Conservation (phyloP, 345 rosid genomes). For the Citrus sinensis region DNA sequence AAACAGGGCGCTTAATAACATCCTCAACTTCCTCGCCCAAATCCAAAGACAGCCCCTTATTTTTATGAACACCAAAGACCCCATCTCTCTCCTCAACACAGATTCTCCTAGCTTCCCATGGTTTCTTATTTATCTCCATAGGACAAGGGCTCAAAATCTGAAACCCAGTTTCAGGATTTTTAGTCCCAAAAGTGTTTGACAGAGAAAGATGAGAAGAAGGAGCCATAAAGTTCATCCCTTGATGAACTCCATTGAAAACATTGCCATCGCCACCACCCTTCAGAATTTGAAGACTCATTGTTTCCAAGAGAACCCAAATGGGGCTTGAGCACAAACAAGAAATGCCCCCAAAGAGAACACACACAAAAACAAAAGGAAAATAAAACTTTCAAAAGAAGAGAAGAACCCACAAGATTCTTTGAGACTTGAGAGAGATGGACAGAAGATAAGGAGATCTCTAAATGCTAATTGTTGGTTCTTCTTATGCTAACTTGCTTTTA, state of each 20-base stretch:
- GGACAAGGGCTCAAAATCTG: constrained; percentile 24
- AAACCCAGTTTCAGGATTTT: constrained; percentile 28
- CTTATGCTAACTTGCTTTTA: not conserved
- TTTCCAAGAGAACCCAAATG: not conserved
- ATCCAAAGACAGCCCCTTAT: constrained; percentile 23
- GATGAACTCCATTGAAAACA: constrained; percentile 19
- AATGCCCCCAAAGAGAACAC: not conserved
- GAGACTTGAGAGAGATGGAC: no score
- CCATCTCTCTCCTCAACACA: constrained; percentile 20
- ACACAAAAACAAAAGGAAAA: not conserved
- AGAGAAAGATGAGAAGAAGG: constrained; percentile 20
- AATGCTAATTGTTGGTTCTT: not conserved
- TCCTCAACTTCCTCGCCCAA: constrained; percentile 21
- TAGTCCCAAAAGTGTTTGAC: constrained; percentile 14
- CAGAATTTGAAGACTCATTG: constrained; percentile 33
- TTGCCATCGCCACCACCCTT: constrained; percentile 6
- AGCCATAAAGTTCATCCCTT: constrained; percentile 28
- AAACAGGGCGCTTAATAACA: constrained; percentile 11
- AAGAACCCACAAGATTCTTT: constrained; percentile 28
- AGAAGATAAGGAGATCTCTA: not conserved
- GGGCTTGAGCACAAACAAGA: no score
- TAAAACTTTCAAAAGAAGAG: constrained; percentile 4
- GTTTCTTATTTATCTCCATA: constrained; percentile 15
- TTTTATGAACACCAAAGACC: constrained; percentile 18
- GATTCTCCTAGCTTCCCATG: constrained; percentile 19